A percentile compares a stretch with the other conserved stretches of the same genome.
Conservation (phyloP, 371 early-diverging fungal genomes). For the Lichtheimia hyalospora region DNA sequence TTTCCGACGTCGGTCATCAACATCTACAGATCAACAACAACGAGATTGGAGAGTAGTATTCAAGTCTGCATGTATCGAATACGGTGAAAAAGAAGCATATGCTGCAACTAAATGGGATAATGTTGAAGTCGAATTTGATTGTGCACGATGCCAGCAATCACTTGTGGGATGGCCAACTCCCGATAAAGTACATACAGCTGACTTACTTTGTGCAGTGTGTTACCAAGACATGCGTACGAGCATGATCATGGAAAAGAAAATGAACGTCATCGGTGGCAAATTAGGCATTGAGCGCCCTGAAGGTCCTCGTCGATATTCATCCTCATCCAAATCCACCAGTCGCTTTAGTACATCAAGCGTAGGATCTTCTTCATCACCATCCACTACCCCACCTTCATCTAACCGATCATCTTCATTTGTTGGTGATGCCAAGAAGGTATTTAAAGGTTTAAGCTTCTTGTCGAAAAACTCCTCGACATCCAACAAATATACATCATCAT, state of each 20-base stretch:
- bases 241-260: constrained; percentile 47
- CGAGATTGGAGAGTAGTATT: constrained; percentile 26
- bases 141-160: constrained; percentile 26
- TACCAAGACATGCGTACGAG: constrained; percentile 26
- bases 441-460: constrained; percentile 3
- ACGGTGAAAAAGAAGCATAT: constrained; percentile 29
- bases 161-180: constrained; percentile 38
- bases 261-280: constrained; percentile 17
- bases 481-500: background rate
- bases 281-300: constrained; percentile 17
- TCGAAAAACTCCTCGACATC: background rate
- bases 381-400: constrained; percentile 5
- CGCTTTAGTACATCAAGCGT: background rate
- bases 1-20: constrained; percentile 1
- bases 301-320: constrained; percentile 7
- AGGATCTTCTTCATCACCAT: background rate
- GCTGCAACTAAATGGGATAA: constrained; percentile 27
- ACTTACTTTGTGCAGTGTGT: constrained; percentile 36
- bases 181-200: constrained; percentile 32
- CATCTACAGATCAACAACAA: constrained; percentile 3
- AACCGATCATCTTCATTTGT: constrained; percentile 9
- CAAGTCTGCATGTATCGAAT: constrained; percentile 23
- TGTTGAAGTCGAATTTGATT: constrained; percentile 30
- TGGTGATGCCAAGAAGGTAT: constrained; percentile 1
- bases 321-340: constrained; percentile 4